These are phyloP conservation scores for Mimosa bimucronata DNA, from an alignment of 306 rosid species.

Conservation along the genomic window DNA sequence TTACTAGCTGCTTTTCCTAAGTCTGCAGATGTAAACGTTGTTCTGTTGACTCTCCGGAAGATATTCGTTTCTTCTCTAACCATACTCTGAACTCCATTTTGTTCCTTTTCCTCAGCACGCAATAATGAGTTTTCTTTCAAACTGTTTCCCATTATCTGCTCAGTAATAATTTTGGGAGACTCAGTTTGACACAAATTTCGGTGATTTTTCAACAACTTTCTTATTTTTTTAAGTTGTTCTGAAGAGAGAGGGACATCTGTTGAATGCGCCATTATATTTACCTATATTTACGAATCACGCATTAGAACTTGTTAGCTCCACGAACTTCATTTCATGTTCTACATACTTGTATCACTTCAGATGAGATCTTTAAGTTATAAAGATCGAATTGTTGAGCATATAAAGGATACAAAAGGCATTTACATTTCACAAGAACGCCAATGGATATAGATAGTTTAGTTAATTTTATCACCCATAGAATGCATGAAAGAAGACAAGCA, in stretches of 20 bases:
- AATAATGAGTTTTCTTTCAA: slow-evolving; percentile 45
- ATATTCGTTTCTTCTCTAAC: slow-evolving; percentile 57
- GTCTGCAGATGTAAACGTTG: slow-evolving; percentile 55
- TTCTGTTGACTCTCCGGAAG: slow-evolving; percentile 67
- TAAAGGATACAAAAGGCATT: neutral
- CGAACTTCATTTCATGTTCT: neutral
- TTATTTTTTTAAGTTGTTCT: slow-evolving; percentile 72
- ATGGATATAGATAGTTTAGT: neutral
- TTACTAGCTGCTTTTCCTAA: slow-evolving; percentile 39
- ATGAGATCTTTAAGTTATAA: slow-evolving; percentile 31
- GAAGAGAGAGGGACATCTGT: slow-evolving; percentile 74
- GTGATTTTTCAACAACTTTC: slow-evolving; percentile 80
- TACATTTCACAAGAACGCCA: neutral
- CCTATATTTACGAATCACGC: slow-evolving; percentile 56
- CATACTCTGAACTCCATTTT: slow-evolving; percentile 38
- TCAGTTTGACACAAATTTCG: slow-evolving; percentile 58
- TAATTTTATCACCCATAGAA: neutral
- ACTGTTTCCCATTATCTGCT: slow-evolving; percentile 43
- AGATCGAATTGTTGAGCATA: neutral
- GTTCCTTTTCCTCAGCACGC: slow-evolving; percentile 48
- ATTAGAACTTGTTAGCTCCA: slow-evolving; percentile 20
- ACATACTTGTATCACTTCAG: slow-evolving; percentile 29
- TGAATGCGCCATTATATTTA: slow-evolving; percentile 84
- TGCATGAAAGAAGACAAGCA: slow-evolving; percentile 6
- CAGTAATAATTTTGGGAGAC: slow-evolving; percentile 52